phyloP scores from a whole-genome alignment of 1,284 basidiomycete species.

The Microbotryum lychnidis-dioicae region DNA sequence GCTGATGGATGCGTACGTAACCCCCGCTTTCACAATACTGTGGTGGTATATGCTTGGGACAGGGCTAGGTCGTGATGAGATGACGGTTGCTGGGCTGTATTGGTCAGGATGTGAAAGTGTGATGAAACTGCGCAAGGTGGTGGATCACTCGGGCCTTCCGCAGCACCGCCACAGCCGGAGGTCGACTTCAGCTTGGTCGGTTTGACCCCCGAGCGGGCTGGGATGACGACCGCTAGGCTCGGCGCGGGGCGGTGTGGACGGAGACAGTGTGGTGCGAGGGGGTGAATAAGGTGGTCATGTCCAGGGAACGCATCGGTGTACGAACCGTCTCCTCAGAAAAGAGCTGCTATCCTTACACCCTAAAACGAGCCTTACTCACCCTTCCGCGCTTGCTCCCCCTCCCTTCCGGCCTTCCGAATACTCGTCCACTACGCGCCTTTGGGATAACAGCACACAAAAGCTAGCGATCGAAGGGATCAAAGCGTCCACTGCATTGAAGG shows the following conservation, averaged over 20 bases:
- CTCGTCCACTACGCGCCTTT: too few relatives aligned
- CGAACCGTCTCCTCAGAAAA: not conserved
- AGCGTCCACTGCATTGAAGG: constrained; percentile 29
- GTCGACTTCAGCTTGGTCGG: too few relatives aligned
- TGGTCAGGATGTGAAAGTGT: not conserved
- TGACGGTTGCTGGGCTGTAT: not conserved
- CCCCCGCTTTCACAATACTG: not conserved
- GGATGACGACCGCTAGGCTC: too few relatives aligned
- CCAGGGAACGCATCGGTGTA: not conserved
- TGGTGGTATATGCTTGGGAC: too few relatives aligned
- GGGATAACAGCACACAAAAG: constrained; percentile 16
- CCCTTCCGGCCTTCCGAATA: not conserved
- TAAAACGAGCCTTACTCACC: not conserved
- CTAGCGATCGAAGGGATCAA: constrained; percentile 29
- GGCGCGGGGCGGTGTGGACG: too few relatives aligned
- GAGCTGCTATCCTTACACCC: not conserved
- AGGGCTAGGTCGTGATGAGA: not conserved
- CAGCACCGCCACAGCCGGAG: too few relatives aligned
- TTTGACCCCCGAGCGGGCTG: too few relatives aligned
- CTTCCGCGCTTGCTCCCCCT: not conserved
- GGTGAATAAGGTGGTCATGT: too few relatives aligned
- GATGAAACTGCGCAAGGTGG: not conserved
- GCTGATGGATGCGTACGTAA: constrained; percentile 28
- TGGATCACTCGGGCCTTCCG: not conserved
- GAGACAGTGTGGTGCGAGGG: too few relatives aligned